Percentiles rank a stretch among this genome's conserved stretches.
Evolutionary conservation across 2,329 filamentous ascomycete genomes (phyloP).

Genomic region (Stachybotrys chartarum): DNA sequence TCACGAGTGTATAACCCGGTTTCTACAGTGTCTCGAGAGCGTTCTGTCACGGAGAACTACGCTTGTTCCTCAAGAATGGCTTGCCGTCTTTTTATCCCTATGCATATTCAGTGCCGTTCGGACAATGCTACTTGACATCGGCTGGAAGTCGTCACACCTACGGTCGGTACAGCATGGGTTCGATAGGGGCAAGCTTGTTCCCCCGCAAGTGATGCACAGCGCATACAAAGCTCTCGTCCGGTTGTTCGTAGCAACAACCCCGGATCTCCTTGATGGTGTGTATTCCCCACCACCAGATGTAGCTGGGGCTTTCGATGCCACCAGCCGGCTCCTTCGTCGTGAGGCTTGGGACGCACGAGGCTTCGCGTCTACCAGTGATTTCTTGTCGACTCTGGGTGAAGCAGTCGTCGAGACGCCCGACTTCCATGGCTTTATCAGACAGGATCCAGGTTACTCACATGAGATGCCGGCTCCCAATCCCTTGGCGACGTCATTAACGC

Average conservation of each 20-base stretch:
- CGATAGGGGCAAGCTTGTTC: slow-evolving; percentile 6
- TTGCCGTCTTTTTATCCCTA: slow-evolving; percentile 46
- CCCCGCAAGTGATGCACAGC: slow-evolving; percentile 30
- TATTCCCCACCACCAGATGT: slow-evolving; percentile 37
- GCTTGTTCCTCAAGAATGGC: slow-evolving; percentile 36
- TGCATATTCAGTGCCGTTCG: slow-evolving; percentile 52
- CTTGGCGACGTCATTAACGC: slow-evolving; percentile 3
- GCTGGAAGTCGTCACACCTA: slow-evolving; percentile 6
- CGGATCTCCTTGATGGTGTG: slow-evolving; percentile 36
- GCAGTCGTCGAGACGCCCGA: slow-evolving; percentile 27
- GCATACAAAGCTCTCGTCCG: slow-evolving; percentile 45
- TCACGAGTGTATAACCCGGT: slow-evolving; percentile 42
- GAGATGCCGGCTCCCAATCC: not conserved
- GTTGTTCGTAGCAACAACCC: slow-evolving; percentile 36
- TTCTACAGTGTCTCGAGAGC: slow-evolving; percentile 45
- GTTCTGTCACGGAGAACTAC: slow-evolving; percentile 30
- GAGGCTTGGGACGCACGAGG: slow-evolving; percentile 39
- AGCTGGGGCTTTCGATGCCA: slow-evolving; percentile 32
- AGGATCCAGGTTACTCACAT: slow-evolving; percentile 4
- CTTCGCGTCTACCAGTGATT: slow-evolving; percentile 40
- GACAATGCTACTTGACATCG: slow-evolving; percentile 42
- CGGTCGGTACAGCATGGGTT: slow-evolving; percentile 5
- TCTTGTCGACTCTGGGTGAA: slow-evolving; percentile 41
- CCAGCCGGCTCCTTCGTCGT: slow-evolving; percentile 38
- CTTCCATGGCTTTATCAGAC: slow-evolving; percentile 24